phyloP scores from a whole-genome alignment of 2,329 filamentous ascomycete genomes.

The Cladobotryum mycophilum region DNA sequence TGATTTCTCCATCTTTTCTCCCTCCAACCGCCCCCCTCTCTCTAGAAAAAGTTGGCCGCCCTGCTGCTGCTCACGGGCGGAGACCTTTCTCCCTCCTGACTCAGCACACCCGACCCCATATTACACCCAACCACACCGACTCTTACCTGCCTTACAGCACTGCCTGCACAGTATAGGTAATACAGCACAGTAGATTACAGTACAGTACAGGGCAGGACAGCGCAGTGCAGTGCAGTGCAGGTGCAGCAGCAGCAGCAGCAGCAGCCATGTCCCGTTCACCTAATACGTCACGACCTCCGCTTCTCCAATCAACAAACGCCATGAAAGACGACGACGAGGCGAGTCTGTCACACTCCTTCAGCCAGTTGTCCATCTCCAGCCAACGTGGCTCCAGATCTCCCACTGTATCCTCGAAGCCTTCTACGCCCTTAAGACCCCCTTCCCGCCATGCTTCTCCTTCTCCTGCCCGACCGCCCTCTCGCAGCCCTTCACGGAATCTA shows the following conservation, averaged over 20 bases:
- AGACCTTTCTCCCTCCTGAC: not conserved
- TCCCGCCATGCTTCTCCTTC: constrained; percentile 36
- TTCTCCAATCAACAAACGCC: constrained; percentile 28
- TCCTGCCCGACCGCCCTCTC: constrained; percentile 30
- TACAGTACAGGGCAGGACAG: too few species aligned
- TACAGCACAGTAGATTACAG: too few species aligned
- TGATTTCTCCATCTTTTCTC: too few species aligned
- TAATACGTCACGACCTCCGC: constrained; percentile 23
- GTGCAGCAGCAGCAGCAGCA: constrained; percentile 2
- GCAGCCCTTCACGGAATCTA: constrained; percentile 36
- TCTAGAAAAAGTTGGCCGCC: too few species aligned
- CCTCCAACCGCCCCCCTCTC: too few species aligned
- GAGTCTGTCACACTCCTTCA: constrained; percentile 36
- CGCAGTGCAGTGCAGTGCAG: not conserved
- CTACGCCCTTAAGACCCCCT: constrained; percentile 32
- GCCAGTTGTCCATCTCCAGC: constrained; percentile 38
- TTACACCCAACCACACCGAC: not conserved
- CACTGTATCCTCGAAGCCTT: constrained; percentile 21
- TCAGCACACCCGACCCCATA: not conserved
- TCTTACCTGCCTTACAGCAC: too few species aligned
- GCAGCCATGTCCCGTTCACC: constrained; percentile 23
- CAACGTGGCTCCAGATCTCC: constrained; percentile 24
- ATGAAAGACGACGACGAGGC: constrained; percentile 23
- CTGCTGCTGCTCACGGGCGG: too few species aligned
- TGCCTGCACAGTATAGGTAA: too few species aligned